phyloP scores from a whole-genome alignment of 768 basidiomycete genomes.

The Mycena rosella region DNA sequence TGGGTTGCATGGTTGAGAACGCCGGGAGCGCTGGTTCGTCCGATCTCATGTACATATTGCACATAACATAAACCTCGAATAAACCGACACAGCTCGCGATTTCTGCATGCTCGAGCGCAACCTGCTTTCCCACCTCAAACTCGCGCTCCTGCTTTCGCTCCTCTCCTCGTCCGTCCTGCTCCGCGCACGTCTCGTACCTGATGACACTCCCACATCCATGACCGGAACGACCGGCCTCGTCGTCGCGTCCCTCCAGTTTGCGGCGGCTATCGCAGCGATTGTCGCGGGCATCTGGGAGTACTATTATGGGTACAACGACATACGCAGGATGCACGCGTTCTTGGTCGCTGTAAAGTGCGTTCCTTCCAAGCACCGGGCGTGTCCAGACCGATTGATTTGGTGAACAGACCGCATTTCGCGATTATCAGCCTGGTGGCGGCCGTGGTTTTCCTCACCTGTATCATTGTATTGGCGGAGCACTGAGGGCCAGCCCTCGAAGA shows the following conservation, averaged over 20 bases:
- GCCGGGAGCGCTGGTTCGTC: constrained; percentile 22
- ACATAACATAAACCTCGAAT: neutral
- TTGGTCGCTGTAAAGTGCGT: constrained; percentile 68
- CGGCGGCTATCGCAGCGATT: constrained; percentile 66
- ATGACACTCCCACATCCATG: constrained; percentile 42
- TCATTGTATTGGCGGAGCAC: constrained; percentile 59
- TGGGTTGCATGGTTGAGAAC: constrained; percentile 25
- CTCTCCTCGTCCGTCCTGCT: constrained; percentile 75
- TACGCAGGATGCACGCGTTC: constrained; percentile 71
- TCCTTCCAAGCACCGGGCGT: neutral
- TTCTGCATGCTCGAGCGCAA: constrained; percentile 87
- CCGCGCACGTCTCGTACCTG: constrained; percentile 68
- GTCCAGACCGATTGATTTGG: constrained; percentile 5
- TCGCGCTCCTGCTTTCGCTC: constrained; percentile 73
- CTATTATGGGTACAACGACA: constrained; percentile 66
- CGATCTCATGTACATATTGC: neutral
- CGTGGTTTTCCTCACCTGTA: constrained; percentile 64
- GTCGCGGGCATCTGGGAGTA: constrained; percentile 77
- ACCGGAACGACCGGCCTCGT: constrained; percentile 52
- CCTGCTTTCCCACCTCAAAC: constrained; percentile 74
- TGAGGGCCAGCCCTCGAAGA: too few relatives aligned
- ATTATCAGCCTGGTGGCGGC: constrained; percentile 64
- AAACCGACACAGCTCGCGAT: constrained; percentile 65
- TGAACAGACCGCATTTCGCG: constrained; percentile 61
- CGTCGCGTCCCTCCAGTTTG: constrained; percentile 65